Base-by-base conservation (phyloP, 306 rosid species). In the Chamaecrista fasciculata region DNA sequence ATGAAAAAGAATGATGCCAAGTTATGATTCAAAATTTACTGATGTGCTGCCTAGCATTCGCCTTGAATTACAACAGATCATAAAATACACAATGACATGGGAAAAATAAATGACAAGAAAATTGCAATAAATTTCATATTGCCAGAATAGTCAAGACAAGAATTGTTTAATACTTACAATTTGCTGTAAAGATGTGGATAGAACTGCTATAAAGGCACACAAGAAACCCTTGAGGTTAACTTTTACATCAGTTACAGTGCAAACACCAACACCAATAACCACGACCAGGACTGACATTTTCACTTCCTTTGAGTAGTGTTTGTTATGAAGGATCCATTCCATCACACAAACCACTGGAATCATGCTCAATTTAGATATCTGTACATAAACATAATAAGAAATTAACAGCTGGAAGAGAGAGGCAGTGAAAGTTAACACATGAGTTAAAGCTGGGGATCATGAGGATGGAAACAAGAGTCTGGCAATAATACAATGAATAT, bases 291-390 rank as follows among this genome's bases (percentile, higher is more conserved):
- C 98, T 24, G 96, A 52, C 24, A 55, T 58, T 78, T 92, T 92
- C 15, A 92, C 98, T 80, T 92, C 96, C 83, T 60, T 89, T 11
- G 96, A 79, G 72, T 89, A 92, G 68, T 80, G 82, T 74, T 92
- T 89, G 79, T 31, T 81, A 80, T 92, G 94, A 81, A 92, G 76
- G 76, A 92, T 86, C 98, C 95, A 92, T 75, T 92, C 98, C 96
- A 92, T 84, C 62, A 89, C 85, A 74, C 98, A 92, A 26, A 92
- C 98, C 84, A 92, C 98, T 0, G 98, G 96, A 85, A 92, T 92
- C 98, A 92, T 92, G 89, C 98, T 92, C 37, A 92, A 79, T 79
- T 92, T 92, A 43, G 98, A 89, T 71, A 92, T 92, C 98, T 92
- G 87, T 18, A 5, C 19, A 51, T 34, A 67, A 4, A 60, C 5